Evolutionary conservation across 1,139 yeast species (phyloP).

Genomic region (Yamadazyma dendronema): DNA sequence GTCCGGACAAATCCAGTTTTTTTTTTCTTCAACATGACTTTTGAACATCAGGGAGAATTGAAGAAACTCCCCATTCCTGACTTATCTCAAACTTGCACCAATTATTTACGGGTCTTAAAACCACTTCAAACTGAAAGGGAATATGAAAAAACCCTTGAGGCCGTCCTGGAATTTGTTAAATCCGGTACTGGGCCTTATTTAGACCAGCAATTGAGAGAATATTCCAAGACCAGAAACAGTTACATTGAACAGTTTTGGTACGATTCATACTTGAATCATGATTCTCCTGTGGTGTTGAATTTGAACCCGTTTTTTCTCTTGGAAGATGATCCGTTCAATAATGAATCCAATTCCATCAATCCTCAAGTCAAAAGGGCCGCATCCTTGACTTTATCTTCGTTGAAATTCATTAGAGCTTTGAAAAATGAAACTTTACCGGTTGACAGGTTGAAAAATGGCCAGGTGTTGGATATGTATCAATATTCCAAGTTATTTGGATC

Average conservation of each 20-base stretch:
- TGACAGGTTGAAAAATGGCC: slow-evolving; percentile 63
- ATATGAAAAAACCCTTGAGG: slow-evolving; percentile 56
- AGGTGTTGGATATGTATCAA: slow-evolving; percentile 84
- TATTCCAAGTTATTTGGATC: slow-evolving; percentile 84
- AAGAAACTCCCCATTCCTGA: slow-evolving; percentile 77
- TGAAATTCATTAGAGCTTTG: slow-evolving; percentile 76
- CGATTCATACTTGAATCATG: slow-evolving; percentile 82
- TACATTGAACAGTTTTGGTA: slow-evolving; percentile 94
- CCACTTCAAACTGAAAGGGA: slow-evolving; percentile 78
- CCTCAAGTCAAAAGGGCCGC: slow-evolving; percentile 82
- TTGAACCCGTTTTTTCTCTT: slow-evolving; percentile 83
- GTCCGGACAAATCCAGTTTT: neutral
- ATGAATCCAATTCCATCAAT: slow-evolving; percentile 51
- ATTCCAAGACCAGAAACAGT: slow-evolving; percentile 63
- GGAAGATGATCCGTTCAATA: slow-evolving; percentile 88
- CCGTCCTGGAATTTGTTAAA: slow-evolving; percentile 58
- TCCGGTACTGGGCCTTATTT: slow-evolving; percentile 58
- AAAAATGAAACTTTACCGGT: slow-evolving; percentile 75
- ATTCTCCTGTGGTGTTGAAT: slow-evolving; percentile 84
- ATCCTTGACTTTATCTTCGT: slow-evolving; percentile 70
- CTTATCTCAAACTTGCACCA: slow-evolving; percentile 58
- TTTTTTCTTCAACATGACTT: slow-evolving; percentile 28
- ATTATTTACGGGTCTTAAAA: slow-evolving; percentile 62
- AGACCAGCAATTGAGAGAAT: slow-evolving; percentile 61
- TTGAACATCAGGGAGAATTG: slow-evolving; percentile 54